Percentiles rank a stretch among this genome's conserved stretches.
Evolutionary conservation across 1,139 yeast genomes (phyloP).

Genomic region (Pichia sp.): DNA sequence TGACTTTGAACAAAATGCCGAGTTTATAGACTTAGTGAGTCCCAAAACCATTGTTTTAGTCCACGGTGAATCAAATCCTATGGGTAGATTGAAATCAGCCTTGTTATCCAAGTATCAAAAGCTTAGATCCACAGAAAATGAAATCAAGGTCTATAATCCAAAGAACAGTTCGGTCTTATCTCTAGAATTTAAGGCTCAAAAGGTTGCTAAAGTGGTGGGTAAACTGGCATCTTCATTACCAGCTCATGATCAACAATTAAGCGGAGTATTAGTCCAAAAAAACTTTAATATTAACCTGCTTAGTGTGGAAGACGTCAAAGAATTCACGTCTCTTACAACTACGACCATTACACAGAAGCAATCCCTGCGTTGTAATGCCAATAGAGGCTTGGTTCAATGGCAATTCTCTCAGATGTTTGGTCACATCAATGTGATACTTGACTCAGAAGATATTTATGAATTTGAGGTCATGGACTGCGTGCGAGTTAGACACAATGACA

Average conservation of each 20-base stretch:
- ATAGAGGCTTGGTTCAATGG: slow-evolving; percentile 73
- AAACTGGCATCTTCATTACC: slow-evolving; percentile 52
- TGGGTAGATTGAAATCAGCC: slow-evolving; percentile 96
- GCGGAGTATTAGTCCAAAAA: slow-evolving; percentile 92
- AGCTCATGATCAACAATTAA: slow-evolving; percentile 37
- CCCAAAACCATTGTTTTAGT: slow-evolving; percentile 83
- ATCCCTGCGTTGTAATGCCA: slow-evolving; percentile 70
- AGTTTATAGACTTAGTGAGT: slow-evolving; percentile 80
- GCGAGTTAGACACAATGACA: slow-evolving; percentile 41
- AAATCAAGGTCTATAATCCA: slow-evolving; percentile 87
- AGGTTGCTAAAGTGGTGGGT: slow-evolving; percentile 83
- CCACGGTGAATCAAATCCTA: slow-evolving; percentile 97
- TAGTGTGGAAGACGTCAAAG: slow-evolving; percentile 80
- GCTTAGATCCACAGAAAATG: slow-evolving; percentile 79
- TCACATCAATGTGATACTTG: slow-evolving; percentile 57
- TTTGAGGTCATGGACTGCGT: slow-evolving; percentile 32
- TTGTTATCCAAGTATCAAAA: slow-evolving; percentile 77
- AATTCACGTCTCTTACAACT: slow-evolving; percentile 80
- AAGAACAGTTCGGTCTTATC: slow-evolving; percentile 79
- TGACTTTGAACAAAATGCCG: slow-evolving; percentile 88
- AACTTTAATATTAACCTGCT: slow-evolving; percentile 83
- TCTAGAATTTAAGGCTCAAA: slow-evolving; percentile 74
- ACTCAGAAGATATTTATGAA: slow-evolving; percentile 42
- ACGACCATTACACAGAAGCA: slow-evolving; percentile 82
- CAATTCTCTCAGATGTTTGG: slow-evolving; percentile 97